These are phyloP conservation scores for Podospora conica DNA, from an alignment of 495 filamentous ascomycete genomes.

Conservation along the genomic window DNA sequence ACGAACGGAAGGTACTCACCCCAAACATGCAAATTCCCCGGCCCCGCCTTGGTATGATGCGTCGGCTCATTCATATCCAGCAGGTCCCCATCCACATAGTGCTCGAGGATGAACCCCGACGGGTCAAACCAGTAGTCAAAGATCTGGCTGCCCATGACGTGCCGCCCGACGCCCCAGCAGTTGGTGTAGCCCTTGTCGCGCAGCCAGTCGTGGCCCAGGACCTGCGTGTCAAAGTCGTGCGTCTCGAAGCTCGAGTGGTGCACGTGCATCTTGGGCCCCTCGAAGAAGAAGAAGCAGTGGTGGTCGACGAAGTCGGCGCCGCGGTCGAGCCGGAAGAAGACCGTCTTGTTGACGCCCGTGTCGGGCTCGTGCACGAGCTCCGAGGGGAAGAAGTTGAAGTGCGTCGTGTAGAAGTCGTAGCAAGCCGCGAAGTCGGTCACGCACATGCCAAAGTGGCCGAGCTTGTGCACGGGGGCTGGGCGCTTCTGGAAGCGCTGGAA, in stretches of 20 bases:
- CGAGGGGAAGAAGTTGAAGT: conserved; percentile 62
- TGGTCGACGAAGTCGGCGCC: conserved; percentile 60
- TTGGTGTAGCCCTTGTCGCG: conserved; percentile 55
- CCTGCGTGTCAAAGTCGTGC: conserved; percentile 68
- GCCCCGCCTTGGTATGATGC: conserved; percentile 34
- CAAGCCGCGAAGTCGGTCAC: conserved; percentile 53
- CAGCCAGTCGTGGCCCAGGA: conserved; percentile 68
- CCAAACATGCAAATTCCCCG: conserved; percentile 46
- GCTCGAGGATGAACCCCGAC: conserved; percentile 55
- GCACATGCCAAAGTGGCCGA: conserved; percentile 66
- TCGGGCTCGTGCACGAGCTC: conserved; percentile 50
- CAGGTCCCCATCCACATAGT: conserved; percentile 65
- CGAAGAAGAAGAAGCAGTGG: conserved; percentile 65
- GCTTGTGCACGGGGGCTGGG: conserved; percentile 65
- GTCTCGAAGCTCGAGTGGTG: conserved; percentile 73
- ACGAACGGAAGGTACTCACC: conserved; percentile 23
- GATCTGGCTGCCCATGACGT: conserved; percentile 59
- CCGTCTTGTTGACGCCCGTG: conserved; percentile 45
- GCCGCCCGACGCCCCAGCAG: conserved; percentile 68
- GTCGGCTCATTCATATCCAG: conserved; percentile 56
- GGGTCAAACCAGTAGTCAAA: conserved; percentile 72
- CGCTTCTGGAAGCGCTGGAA: conserved; percentile 53
- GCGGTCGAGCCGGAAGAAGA: conserved; percentile 61
- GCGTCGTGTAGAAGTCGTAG: conserved; percentile 55
- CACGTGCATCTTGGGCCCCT: conserved; percentile 49